Base-by-base conservation (phyloP, 2,329 filamentous ascomycete genomes). In the Lasiodiplodia sp. region DNA sequence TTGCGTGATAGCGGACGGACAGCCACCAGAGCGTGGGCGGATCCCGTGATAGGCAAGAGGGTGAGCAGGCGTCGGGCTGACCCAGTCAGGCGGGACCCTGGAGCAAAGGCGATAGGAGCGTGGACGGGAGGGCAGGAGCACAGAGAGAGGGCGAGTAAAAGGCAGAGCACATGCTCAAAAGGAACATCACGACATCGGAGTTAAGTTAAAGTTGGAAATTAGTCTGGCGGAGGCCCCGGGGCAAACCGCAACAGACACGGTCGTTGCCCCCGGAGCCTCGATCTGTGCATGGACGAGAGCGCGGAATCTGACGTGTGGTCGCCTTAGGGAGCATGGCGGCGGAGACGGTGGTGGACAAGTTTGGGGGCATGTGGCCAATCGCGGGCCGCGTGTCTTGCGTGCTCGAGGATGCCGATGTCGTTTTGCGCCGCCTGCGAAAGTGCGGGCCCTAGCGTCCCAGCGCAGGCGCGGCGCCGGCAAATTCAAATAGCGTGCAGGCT, bases 161-260 rank as follows among this genome's bases (percentile, higher is more conserved):
- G 47, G n/a, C 38, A 51, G 58, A 25, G 58, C 44, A 37, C 28
- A 38, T 25, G 60, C 60, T 52, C 63, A 34, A 44, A 40, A 34
- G 38, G 49, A 34, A 21, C 47, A 56, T 66, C 63, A 66, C 63
- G 49, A 66, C 63, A 66, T 44, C 63, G 49, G 52, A 16, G 51
- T 66, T 56, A 56, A 66, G 63, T 66, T 66, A 66, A 37, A 66
- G 63, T 66, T 66, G 37, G 52, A 55, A 66, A 52, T 66, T 51
- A 63, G 58, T 28, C 58, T 63, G 58, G 58, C 37, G 40, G 58
- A 52, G 60, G 44, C 11, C 60, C 44, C 28, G 44, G 60, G 44
- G 40, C 44, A 52, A 47, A 8, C n/a, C n/a, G 40, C 31, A 25
- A 47, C 47, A 49, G 10, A n/a, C n/a, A 14, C 3, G 21, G 31